Conservation (phyloP, 441 rosid species). For the Populus hybrid region DNA sequence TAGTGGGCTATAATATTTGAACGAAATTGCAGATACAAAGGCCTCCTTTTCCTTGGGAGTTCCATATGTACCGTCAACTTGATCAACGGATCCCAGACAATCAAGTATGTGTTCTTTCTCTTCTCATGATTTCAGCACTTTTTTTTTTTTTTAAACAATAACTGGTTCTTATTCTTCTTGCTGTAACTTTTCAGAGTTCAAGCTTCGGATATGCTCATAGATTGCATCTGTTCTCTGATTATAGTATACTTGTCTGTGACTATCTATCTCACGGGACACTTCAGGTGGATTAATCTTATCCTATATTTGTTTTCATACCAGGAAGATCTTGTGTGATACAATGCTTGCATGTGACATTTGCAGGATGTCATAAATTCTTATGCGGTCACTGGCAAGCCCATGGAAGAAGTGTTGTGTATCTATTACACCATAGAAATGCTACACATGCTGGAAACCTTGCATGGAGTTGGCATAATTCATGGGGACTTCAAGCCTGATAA, state of each 20-base stretch:
- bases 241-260: conserved; percentile 82
- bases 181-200: conserved; percentile 55
- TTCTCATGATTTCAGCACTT: conserved; percentile 13
- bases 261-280: conserved; percentile 85
- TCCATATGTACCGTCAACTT: conserved; percentile 90
- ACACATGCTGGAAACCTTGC: conserved; percentile 79
- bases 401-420: conserved; percentile 87
- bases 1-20: background rate
- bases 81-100: conserved; percentile 62
- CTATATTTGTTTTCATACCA: conserved; percentile 3
- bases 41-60: conserved; percentile 96
- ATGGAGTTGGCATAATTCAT: conserved; percentile 77
- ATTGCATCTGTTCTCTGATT: conserved; percentile 68
- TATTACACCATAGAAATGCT: conserved; percentile 92
- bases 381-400: conserved; percentile 59
- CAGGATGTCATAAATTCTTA: conserved; percentile 93
- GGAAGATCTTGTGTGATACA: conserved; percentile 7
- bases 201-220: conserved; percentile 77
- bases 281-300: conserved; percentile 40
- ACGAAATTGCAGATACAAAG: conserved; percentile 65
- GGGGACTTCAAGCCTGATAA: conserved; percentile 98
- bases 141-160: background rate
- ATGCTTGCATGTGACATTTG: conserved; percentile 6
- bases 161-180: conserved; percentile 8
- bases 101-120: conserved; percentile 41